These are phyloP conservation scores for Podospora fimiseda DNA, from an alignment of 495 filamentous ascomycete genomes.

Conservation along the genomic window DNA sequence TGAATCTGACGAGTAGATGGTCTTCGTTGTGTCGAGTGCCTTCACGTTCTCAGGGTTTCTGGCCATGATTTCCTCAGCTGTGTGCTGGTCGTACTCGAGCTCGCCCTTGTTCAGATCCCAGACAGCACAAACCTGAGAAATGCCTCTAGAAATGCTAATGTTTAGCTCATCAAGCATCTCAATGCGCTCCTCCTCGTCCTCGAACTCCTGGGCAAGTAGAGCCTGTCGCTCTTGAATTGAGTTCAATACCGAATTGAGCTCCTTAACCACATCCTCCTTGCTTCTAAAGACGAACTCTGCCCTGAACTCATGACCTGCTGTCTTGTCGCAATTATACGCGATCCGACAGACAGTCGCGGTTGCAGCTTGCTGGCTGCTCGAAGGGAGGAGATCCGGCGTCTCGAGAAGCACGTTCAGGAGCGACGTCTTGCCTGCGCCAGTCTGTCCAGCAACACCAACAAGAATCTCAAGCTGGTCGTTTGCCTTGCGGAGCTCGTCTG, in stretches of 20 bases:
- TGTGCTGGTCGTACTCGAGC: slow-evolving; percentile 20
- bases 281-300: slow-evolving; percentile 17
- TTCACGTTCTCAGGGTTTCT: slow-evolving; percentile 4
- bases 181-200: slow-evolving; percentile 3
- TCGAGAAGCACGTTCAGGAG: slow-evolving; percentile 19
- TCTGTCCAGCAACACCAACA: slow-evolving; percentile 21
- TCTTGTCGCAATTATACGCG: slow-evolving; percentile 14
- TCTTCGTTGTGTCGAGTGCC: slow-evolving; percentile 2
- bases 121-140: slow-evolving; percentile 6
- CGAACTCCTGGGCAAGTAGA: background rate
- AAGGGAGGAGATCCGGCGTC: slow-evolving; percentile 17
- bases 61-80: slow-evolving; percentile 1
- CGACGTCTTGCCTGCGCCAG: slow-evolving; percentile 24
- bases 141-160: background rate
- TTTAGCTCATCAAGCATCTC: slow-evolving; percentile 1
- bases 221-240: slow-evolving; percentile 3
- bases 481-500: background rate
- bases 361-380: slow-evolving; percentile 17
- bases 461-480: slow-evolving; percentile 11
- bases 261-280: slow-evolving; percentile 8
- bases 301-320: slow-evolving; percentile 8
- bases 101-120: slow-evolving; percentile 11
- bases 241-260: slow-evolving; percentile 10
- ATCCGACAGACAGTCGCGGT: slow-evolving; percentile 19
- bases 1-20: slow-evolving; percentile 2